phyloP scores from a whole-genome alignment of 805 yeast genomes.

The Yarrowia sp. region DNA sequence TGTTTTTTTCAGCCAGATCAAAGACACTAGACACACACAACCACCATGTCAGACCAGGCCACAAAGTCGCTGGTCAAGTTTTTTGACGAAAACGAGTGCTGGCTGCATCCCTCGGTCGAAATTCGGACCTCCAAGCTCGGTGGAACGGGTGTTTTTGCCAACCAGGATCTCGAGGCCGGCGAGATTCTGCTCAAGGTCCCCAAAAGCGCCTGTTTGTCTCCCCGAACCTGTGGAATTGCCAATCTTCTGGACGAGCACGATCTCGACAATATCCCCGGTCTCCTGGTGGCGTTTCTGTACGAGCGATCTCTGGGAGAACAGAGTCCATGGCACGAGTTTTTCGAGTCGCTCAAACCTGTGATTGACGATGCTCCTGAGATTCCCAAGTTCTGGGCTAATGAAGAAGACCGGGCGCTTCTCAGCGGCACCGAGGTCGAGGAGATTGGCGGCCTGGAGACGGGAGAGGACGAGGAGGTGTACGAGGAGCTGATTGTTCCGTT shows the following conservation, averaged over 20 bases:
- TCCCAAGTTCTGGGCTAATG: constrained; percentile 68
- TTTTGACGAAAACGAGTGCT: constrained; percentile 61
- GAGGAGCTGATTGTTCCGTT: constrained; percentile 50
- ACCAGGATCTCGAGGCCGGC: constrained; percentile 51
- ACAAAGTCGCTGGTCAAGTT: constrained; percentile 51
- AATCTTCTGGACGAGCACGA: constrained; percentile 68
- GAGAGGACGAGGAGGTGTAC: constrained; percentile 54
- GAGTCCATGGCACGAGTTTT: constrained; percentile 83
- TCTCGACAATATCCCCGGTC: constrained; percentile 68
- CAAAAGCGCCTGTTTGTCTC: constrained; percentile 48
- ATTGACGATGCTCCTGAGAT: constrained; percentile 52
- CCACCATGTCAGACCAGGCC: neutral
- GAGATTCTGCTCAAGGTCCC: constrained; percentile 50
- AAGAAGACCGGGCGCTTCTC: constrained; percentile 55
- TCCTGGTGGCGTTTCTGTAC: constrained; percentile 73
- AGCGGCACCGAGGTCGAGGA: constrained; percentile 67
- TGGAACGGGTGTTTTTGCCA: constrained; percentile 79
- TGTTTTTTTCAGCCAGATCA: constrained; percentile 30
- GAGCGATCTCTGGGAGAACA: constrained; percentile 63
- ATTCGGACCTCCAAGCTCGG: constrained; percentile 60
- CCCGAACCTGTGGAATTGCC: constrained; percentile 58
- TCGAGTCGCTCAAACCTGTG: constrained; percentile 56
- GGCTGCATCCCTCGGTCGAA: constrained; percentile 60
- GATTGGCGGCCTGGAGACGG: constrained; percentile 64
- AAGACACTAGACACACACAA: neutral